Percentiles rank a stretch among this genome's conserved stretches.
Conservation (phyloP, 345 rosid genomes). For the Sisymbrium irio region DNA sequence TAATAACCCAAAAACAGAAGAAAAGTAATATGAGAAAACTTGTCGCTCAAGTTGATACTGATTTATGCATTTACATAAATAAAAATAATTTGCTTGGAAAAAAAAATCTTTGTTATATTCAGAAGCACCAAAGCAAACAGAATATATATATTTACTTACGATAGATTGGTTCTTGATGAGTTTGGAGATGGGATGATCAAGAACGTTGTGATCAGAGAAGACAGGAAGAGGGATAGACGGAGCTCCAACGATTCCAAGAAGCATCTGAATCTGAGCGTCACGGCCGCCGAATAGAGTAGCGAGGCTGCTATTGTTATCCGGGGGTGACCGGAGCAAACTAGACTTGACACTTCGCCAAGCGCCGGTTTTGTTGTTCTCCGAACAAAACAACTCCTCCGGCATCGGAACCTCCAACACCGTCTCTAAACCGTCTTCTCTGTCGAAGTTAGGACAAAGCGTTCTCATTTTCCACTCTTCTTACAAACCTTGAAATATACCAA, state of each 20-base stretch:
- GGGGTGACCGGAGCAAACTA: constrained; percentile 33
- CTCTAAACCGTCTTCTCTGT: constrained; percentile 74
- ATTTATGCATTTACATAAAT: neutral
- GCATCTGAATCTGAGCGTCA: constrained; percentile 39
- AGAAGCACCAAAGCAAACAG: neutral
- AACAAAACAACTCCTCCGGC: constrained; percentile 72
- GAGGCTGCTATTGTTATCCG: constrained; percentile 23
- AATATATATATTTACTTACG: constrained; percentile 7
- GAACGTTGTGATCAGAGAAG: constrained; percentile 16
- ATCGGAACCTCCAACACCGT: constrained; percentile 89
- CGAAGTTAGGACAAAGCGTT: constrained; percentile 78
- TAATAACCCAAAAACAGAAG: constrained; percentile 8
- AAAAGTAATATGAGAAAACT: constrained; percentile 11
- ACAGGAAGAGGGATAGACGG: constrained; percentile 31
- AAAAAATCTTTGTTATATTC: neutral
- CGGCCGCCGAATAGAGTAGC: constrained; percentile 28
- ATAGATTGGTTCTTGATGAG: constrained; percentile 37
- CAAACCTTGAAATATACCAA: constrained; percentile 3
- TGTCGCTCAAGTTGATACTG: neutral
- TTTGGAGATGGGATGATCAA: constrained; percentile 40
- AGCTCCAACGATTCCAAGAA: constrained; percentile 41
- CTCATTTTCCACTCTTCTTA: constrained; percentile 46
- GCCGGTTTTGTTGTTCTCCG: constrained; percentile 33
- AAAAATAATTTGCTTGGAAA: neutral
- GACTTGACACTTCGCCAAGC: constrained; percentile 38